phyloP scores from a whole-genome alignment of 2,329 filamentous ascomycete genomes.

The Aureobasidium sp. region DNA sequence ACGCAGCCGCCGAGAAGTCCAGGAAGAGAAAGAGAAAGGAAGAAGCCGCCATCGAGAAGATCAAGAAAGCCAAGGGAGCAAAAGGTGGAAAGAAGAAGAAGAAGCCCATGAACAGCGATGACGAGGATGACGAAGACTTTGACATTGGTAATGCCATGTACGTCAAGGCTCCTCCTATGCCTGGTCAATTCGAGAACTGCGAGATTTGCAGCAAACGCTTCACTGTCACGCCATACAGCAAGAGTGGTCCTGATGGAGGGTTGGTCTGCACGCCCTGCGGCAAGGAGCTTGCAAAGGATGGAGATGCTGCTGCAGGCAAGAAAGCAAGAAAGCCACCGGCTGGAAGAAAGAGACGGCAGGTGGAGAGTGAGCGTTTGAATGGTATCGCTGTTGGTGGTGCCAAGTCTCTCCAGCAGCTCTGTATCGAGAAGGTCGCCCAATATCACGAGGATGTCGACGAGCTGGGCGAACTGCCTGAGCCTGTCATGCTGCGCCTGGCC shows the following conservation, averaged over 20 bases:
- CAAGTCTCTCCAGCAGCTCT: slow-evolving; percentile 61
- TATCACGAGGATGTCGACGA: slow-evolving; percentile 59
- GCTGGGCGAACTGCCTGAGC: slow-evolving; percentile 55
- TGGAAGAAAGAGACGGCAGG: slow-evolving; percentile 61
- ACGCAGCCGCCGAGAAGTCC: slow-evolving; percentile 34
- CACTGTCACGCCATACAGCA: slow-evolving; percentile 84
- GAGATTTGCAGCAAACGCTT: slow-evolving; percentile 80
- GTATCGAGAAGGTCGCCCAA: slow-evolving; percentile 57
- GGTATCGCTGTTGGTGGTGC: slow-evolving; percentile 59
- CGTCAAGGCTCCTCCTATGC: slow-evolving; percentile 54
- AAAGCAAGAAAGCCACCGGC: slow-evolving; percentile 51
- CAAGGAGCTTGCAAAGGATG: slow-evolving; percentile 57
- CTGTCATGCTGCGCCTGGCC: slow-evolving; percentile 51
- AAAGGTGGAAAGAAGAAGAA: slow-evolving; percentile 41
- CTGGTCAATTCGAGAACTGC: slow-evolving; percentile 84
- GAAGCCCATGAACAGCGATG: slow-evolving; percentile 37
- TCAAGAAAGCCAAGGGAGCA: slow-evolving; percentile 43
- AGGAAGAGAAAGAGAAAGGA: slow-evolving; percentile 50
- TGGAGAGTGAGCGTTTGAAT: slow-evolving; percentile 79
- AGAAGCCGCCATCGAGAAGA: slow-evolving; percentile 37
- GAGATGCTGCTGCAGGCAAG: slow-evolving; percentile 52
- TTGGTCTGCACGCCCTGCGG: slow-evolving; percentile 80
- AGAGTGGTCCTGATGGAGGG: slow-evolving; percentile 72
- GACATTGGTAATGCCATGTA: slow-evolving; percentile 45
- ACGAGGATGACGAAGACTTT: slow-evolving; percentile 43